Evolutionary conservation across 129 eudicot species (phyloP).

Genomic region (Lactuca sativa): DNA sequence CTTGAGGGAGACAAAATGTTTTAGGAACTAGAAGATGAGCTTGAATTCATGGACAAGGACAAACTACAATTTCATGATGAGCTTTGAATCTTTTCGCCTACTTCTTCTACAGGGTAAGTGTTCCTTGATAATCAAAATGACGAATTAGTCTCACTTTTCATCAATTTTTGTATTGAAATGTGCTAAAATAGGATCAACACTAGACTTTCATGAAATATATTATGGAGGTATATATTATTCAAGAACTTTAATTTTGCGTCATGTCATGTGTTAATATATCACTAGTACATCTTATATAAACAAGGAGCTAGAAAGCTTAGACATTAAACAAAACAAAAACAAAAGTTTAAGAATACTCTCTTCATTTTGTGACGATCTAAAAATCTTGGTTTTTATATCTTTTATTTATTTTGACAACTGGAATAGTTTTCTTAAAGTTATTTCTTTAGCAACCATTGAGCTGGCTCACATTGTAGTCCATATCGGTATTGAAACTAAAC

Average conservation of each 20-base stretch:
- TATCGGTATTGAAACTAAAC: too few species aligned
- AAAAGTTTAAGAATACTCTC: too few species aligned
- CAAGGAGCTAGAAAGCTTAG: too few species aligned
- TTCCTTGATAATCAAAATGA: neutral
- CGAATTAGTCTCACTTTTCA: neutral
- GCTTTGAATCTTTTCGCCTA: conserved; percentile 38
- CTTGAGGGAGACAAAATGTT: conserved; percentile 6
- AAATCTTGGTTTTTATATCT: too few species aligned
- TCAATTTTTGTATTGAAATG: conserved; percentile 17
- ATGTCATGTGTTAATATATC: neutral
- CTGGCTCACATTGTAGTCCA: too few species aligned
- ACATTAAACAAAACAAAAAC: too few species aligned
- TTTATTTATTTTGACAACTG: too few species aligned
- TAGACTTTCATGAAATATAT: conserved; percentile 10
- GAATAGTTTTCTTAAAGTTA: too few species aligned
- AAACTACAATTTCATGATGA: conserved; percentile 68
- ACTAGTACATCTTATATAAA: neutral
- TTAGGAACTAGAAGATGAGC: conserved; percentile 80
- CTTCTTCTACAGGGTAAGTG: conserved; percentile 18
- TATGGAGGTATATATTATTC: neutral
- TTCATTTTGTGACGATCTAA: too few species aligned
- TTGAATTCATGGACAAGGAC: conserved; percentile 54
- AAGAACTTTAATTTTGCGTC: neutral
- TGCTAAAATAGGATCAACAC: conserved; percentile 15
- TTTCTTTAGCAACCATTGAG: too few species aligned